Conservation (phyloP, 2,329 filamentous ascomycete species). For the Trichoderma sp. region DNA sequence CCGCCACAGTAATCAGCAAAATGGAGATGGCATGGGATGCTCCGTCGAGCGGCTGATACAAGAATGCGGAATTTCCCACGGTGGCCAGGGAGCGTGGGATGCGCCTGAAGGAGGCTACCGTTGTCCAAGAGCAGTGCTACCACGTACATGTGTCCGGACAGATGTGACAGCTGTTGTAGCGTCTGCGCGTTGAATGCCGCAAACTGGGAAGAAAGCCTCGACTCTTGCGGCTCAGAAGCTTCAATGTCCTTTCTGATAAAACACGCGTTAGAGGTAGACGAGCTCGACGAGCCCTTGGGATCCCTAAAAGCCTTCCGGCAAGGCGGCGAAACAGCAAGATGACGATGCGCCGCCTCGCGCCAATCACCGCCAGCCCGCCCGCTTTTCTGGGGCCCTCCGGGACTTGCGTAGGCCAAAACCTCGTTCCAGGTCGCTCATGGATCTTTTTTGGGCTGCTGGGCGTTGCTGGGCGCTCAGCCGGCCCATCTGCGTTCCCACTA, state of each 20-base stretch:
- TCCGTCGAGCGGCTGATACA: neutral
- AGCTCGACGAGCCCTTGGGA: neutral
- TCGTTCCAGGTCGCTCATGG: neutral
- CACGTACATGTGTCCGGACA: neutral
- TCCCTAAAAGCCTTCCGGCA: constrained; percentile 12
- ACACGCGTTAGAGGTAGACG: constrained; percentile 21
- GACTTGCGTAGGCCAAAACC: constrained; percentile 31
- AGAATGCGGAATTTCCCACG: neutral
- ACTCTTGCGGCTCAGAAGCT: neutral
- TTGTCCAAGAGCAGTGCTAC: neutral
- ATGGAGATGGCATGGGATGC: neutral
- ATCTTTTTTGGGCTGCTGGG: constrained; percentile 4
- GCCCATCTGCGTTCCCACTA: constrained; percentile 24
- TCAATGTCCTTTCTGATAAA: neutral
- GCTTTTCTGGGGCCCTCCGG: constrained; percentile 36
- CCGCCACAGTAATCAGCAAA: neutral
- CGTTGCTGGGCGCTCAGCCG: constrained; percentile 24
- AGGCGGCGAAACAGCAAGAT: constrained; percentile 30
- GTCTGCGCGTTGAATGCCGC: neutral
- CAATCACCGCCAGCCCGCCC: constrained; percentile 35
- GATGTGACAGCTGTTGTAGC: neutral
- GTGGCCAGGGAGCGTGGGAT: neutral
- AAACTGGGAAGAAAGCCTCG: neutral
- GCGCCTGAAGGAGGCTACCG: neutral
- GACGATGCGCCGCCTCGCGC: constrained; percentile 37